A percentile compares a stretch with the other conserved stretches of the same genome.
These are phyloP conservation scores for Ogataea wickerhamii DNA, from an alignment of 805 yeast genomes.

Conservation along the genomic window DNA sequence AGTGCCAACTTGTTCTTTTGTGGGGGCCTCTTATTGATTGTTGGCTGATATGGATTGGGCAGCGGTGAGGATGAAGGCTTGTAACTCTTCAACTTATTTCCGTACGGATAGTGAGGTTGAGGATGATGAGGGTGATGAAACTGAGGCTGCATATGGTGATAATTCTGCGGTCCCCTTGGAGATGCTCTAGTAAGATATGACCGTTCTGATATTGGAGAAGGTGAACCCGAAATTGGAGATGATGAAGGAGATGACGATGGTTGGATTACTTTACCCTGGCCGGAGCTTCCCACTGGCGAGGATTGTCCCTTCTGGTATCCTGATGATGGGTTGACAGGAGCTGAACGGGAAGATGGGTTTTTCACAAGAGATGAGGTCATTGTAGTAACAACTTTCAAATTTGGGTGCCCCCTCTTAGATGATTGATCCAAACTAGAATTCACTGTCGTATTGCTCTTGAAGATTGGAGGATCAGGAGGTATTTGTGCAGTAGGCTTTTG, in stretches of 20 bases:
- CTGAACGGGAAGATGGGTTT: conserved; percentile 5
- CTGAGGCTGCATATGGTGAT: conserved; percentile 17
- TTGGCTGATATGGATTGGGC: conserved; percentile 14
- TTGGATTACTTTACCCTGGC: not conserved
- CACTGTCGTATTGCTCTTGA: conserved; percentile 9
- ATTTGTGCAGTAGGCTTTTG: conserved; percentile 23
- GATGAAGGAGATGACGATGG: conserved; percentile 7
- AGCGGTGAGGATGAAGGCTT: conserved; percentile 4
- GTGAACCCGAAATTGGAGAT: conserved; percentile 7
- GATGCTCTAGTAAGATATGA: conserved; percentile 20
- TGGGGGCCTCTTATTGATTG: conserved; percentile 7
- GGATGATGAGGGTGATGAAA: conserved; percentile 17
- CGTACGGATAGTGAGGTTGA: conserved; percentile 5
- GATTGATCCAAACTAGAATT: conserved; percentile 5
- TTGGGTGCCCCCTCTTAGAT: conserved; percentile 15
- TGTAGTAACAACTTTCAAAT: conserved; percentile 17
- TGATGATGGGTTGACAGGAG: conserved; percentile 4
- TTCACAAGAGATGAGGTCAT: conserved; percentile 8
- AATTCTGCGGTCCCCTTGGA: conserved; percentile 8
- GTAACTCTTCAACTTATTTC: conserved; percentile 2
- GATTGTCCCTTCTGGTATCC: conserved; percentile 4
- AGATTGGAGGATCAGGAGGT: conserved; percentile 25
- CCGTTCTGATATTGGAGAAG: conserved; percentile 36
- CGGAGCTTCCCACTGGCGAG: not conserved
- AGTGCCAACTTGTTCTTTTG: conserved; percentile 23